phyloP scores from a whole-genome alignment of 2,329 filamentous ascomycete genomes.

The Immersiporthe knoxdaviesiana region DNA sequence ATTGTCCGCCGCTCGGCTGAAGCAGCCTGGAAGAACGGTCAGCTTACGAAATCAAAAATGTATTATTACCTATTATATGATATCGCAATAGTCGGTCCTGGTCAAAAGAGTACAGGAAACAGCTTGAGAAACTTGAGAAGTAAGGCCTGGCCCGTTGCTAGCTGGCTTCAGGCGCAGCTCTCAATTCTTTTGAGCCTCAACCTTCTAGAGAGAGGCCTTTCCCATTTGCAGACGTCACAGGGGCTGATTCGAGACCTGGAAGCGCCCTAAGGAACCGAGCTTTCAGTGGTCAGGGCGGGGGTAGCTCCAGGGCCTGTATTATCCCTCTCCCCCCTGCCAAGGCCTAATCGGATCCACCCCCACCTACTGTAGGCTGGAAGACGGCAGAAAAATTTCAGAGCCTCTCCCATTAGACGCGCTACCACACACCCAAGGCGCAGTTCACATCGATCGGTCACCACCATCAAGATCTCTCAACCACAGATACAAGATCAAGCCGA shows the following conservation, averaged over 20 bases:
- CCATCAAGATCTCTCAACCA: not conserved
- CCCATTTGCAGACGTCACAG: slow-evolving; percentile 21
- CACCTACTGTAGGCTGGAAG: slow-evolving; percentile 28
- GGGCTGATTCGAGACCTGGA: not conserved
- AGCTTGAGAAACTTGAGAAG: not conserved
- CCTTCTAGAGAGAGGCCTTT: slow-evolving; percentile 12
- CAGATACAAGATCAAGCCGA: not conserved
- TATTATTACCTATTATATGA: not conserved
- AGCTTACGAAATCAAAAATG: not conserved
- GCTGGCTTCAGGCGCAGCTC: not conserved
- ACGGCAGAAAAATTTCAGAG: slow-evolving; percentile 19
- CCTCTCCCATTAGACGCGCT: not conserved
- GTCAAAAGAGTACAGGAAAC: not conserved
- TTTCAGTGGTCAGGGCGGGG: slow-evolving; percentile 20
- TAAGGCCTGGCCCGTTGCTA: not conserved
- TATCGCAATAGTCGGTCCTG: not conserved
- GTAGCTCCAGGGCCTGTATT: slow-evolving; percentile 27
- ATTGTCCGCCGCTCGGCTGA: slow-evolving; percentile 1
- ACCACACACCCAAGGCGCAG: not conserved
- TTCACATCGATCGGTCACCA: slow-evolving; percentile 10
- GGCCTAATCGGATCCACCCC: slow-evolving; percentile 25
- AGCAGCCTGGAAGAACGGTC: not conserved
- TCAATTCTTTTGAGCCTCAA: not conserved
- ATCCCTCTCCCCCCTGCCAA: slow-evolving; percentile 22
- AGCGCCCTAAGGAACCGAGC: not conserved